Base-by-base conservation (phyloP, 768 basidiomycete genomes). In the Lactifluus echinatus region DNA sequence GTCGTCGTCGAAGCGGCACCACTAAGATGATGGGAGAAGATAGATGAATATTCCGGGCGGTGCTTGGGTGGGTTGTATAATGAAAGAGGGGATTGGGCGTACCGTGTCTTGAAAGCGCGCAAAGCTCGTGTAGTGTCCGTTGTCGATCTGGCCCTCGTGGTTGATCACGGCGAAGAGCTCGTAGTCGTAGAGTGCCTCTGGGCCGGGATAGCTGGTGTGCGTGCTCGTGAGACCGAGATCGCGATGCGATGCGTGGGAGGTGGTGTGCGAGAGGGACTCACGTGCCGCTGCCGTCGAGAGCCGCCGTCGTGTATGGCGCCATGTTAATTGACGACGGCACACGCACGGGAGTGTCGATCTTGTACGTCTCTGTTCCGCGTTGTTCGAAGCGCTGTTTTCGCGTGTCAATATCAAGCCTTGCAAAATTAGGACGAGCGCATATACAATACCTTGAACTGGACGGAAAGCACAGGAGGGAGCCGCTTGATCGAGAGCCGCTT, bases 111-210 rank as follows among this genome's bases (percentile, higher is more conserved):
- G 80, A 65, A 83, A 91, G 24, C 90, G 79, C 15, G 88, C 85
- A 69, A 79, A 93, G 67, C 87, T 89, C 28, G 87, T 93, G 70
- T 96, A 98, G 66, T 98, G 95, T 0, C 94, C 95, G 54, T 91
- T 95, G 69, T 94, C 86, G 66, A 96, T 82, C 68, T 89, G 87
- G 5, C 94, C 94, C 69, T 96, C 92, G 69, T 97, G 93, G 63
- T 89, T 93, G 57, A 98, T 87, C 37, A 96, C 92, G 24, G 89
- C 87, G 65, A 93, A 92, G 2, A 97, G 80, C 66, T 95, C 90
- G 67, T 94, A 97, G 47, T 88, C 84, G 68, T 88, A 95, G 75
- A 91, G 76, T 12, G 78, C 75, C 26, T 83, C 77, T 0, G 88
- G 82, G 6, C 81, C 82, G 3, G 76, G 73, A 56, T 75, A 70